Evolutionary conservation across 1,284 basidiomycete species (phyloP).

Genomic region (Cryptococcus sp.): DNA sequence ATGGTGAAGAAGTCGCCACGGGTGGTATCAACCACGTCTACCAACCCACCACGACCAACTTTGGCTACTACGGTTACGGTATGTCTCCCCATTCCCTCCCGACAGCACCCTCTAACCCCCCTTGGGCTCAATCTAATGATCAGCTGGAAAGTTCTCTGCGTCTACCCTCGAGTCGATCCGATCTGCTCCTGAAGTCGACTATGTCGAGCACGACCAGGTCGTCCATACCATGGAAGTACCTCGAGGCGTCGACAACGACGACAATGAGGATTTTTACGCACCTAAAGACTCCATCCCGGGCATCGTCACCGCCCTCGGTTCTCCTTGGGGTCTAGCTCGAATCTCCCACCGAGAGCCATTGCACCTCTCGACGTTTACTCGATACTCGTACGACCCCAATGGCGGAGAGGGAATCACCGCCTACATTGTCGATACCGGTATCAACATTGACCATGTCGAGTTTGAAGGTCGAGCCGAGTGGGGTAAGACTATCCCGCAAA

Average conservation of each 20-base stretch:
- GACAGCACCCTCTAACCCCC: neutral
- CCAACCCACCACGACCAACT: constrained; percentile 22
- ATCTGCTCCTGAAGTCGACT: constrained; percentile 82
- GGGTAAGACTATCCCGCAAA: constrained; percentile 74
- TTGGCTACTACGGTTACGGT: constrained; percentile 44
- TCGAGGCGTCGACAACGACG: constrained; percentile 36
- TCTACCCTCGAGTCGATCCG: constrained; percentile 73
- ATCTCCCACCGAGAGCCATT: constrained; percentile 82
- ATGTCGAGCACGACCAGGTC: constrained; percentile 87
- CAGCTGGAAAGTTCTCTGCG: constrained; percentile 77
- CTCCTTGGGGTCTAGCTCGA: constrained; percentile 96
- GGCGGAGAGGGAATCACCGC: constrained; percentile 91
- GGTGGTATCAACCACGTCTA: constrained; percentile 44
- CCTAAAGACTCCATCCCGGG: constrained; percentile 25
- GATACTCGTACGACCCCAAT: constrained; percentile 68
- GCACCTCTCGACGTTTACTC: constrained; percentile 75
- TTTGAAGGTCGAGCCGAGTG: constrained; percentile 80
- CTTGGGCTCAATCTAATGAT: constrained; percentile 44
- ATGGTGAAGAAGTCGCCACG: constrained; percentile 26
- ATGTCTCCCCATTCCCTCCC: constrained; percentile 13
- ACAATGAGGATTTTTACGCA: neutral
- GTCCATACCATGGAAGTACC: constrained; percentile 62
- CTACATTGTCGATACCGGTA: constrained; percentile 60
- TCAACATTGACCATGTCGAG: constrained; percentile 80
- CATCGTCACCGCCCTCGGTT: constrained; percentile 59